Conservation (phyloP, 495 filamentous ascomycete genomes). For the Neurospora sp. region DNA sequence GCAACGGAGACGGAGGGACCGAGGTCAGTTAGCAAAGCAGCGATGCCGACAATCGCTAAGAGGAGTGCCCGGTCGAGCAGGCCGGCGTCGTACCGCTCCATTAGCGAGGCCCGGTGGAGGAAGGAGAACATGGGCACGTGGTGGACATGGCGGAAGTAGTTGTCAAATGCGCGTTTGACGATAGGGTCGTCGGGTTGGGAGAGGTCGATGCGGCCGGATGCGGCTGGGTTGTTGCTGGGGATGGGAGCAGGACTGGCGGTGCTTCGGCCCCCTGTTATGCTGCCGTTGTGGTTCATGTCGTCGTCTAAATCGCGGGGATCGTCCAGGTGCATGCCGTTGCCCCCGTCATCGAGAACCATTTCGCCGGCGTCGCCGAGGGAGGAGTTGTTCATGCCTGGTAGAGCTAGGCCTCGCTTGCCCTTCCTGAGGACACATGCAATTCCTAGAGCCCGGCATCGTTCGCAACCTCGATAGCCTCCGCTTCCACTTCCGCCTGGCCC, state of each 20-base stretch:
- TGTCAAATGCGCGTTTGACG: constrained; percentile 33
- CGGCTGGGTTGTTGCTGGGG: constrained; percentile 12
- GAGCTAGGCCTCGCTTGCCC: constrained; percentile 29
- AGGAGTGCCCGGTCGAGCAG: constrained; percentile 37
- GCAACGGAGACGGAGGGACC: constrained; percentile 23
- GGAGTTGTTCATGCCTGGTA: background rate
- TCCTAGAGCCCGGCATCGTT: constrained; percentile 34
- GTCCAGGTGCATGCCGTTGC: constrained; percentile 5
- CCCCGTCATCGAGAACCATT: background rate
- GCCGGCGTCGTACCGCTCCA: constrained; percentile 41
- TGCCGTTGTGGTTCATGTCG: constrained; percentile 8
- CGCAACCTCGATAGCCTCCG: constrained; percentile 15
- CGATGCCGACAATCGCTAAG: constrained; percentile 38
- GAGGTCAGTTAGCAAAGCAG: constrained; percentile 34
- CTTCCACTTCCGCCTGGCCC: background rate
- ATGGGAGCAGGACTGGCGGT: background rate
- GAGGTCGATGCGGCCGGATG: constrained; percentile 4
- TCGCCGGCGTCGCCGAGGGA: background rate
- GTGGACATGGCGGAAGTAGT: constrained; percentile 41
- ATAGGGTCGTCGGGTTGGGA: constrained; percentile 29
- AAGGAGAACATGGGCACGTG: constrained; percentile 42
- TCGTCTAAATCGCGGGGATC: constrained; percentile 1
- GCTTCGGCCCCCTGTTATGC: constrained; percentile 4
- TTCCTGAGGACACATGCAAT: constrained; percentile 41
- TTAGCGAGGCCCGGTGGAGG: constrained; percentile 40